Evolutionary conservation across 2,329 filamentous ascomycete genomes (phyloP).

Genomic region (Cadophora malorum): DNA sequence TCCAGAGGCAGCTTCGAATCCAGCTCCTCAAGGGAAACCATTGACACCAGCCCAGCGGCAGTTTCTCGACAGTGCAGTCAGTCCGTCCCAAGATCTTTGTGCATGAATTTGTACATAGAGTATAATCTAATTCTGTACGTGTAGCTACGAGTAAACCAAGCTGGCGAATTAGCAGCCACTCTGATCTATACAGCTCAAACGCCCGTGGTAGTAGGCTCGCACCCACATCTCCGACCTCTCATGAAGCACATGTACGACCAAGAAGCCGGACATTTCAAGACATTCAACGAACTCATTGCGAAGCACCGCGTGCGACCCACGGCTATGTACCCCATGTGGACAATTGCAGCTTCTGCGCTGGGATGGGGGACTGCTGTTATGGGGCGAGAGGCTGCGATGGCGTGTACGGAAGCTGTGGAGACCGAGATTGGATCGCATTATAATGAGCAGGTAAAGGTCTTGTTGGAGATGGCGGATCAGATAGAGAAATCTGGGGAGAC

Average conservation of each 20-base stretch:
- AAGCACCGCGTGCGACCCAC: constrained; percentile 92
- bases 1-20: constrained; percentile 31
- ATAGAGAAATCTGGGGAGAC: constrained; percentile 81
- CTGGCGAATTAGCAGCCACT: constrained; percentile 94
- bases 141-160: constrained; percentile 92
- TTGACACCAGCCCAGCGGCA: constrained; percentile 73
- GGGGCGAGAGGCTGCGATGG: constrained; percentile 95
- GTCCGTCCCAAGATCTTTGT: constrained; percentile 36
- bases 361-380: constrained; percentile 91
- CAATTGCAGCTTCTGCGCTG: constrained; percentile 76
- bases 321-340: constrained; percentile 91
- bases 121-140: background rate
- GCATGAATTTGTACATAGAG: background rate
- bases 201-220: constrained; percentile 76
- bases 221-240: constrained; percentile 86
- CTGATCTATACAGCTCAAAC: constrained; percentile 93
- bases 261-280: constrained; percentile 84
- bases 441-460: constrained; percentile 83
- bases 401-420: constrained; percentile 97
- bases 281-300: constrained; percentile 83
- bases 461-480: constrained; percentile 80
- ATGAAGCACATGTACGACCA: constrained; percentile 99
- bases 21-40: constrained; percentile 47
- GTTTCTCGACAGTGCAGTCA: constrained; percentile 76
- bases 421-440: constrained; percentile 98